Conservation (phyloP, 352 stramenopile species). For the Globisporangium solare region DNA sequence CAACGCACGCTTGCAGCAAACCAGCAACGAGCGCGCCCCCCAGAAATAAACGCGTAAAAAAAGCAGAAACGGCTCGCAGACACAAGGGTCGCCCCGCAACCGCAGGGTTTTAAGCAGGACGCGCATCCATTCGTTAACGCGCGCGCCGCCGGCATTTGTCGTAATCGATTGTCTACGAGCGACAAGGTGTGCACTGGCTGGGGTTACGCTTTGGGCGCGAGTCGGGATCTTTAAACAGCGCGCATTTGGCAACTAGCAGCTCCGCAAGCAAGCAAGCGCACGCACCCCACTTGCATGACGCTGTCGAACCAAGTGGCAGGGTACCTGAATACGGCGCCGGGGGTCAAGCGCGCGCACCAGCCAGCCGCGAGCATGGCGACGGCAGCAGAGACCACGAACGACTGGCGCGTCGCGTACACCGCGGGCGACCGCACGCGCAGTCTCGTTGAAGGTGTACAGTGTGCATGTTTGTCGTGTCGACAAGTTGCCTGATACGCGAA, state of each 20-base stretch:
- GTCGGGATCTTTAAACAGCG: slow-evolving; percentile 4
- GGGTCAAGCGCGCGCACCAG: neutral
- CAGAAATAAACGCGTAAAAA: too few species aligned
- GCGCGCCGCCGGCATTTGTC: too few species aligned
- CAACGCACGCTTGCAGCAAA: too few species aligned
- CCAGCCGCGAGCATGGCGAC: slow-evolving; percentile 13
- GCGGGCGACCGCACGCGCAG: slow-evolving; percentile 44
- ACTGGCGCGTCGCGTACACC: slow-evolving; percentile 55
- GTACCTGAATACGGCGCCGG: neutral
- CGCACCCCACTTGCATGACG: slow-evolving; percentile 3
- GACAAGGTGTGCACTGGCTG: too few species aligned
- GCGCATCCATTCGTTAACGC: too few species aligned
- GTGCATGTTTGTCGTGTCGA: slow-evolving; percentile 5
- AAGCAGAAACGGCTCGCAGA: too few species aligned
- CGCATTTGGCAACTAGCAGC: neutral
- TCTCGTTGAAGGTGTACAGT: slow-evolving; percentile 56
- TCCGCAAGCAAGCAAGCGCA: neutral
- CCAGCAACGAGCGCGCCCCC: too few species aligned
- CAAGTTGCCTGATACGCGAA: neutral
- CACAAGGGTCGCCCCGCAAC: too few species aligned
- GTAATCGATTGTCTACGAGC: too few species aligned
- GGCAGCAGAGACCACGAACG: slow-evolving; percentile 18
- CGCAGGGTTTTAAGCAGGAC: too few species aligned
- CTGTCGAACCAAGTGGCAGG: slow-evolving; percentile 4
- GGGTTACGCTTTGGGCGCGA: too few species aligned